phyloP scores from a whole-genome alignment of 202 grass and related monocot genomes.

The Setaria viridis region DNA sequence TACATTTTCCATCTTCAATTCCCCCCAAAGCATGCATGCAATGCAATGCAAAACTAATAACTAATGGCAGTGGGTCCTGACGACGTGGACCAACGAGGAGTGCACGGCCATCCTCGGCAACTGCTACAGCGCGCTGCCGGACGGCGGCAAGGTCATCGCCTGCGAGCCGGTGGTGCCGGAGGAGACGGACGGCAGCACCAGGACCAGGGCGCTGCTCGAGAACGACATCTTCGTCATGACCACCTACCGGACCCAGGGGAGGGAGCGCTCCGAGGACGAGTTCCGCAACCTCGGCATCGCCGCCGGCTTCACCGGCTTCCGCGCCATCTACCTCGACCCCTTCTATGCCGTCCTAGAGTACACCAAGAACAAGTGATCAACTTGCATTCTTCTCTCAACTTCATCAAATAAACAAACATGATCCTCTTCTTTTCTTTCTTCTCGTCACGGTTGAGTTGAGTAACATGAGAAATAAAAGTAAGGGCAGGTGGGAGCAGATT shows the following conservation, averaged over 20 bases:
- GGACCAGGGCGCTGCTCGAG: slow-evolving; percentile 81
- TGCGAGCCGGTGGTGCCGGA: slow-evolving; percentile 89
- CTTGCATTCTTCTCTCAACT: no score
- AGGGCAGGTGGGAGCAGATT: not conserved
- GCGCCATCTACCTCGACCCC: slow-evolving; percentile 75
- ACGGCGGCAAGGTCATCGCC: slow-evolving; percentile 76
- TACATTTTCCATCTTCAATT: no score
- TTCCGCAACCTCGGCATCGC: slow-evolving; percentile 65
- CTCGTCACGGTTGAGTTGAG: not conserved
- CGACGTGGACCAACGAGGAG: slow-evolving; percentile 81
- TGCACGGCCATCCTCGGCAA: slow-evolving; percentile 75
- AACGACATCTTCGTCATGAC: slow-evolving; percentile 94
- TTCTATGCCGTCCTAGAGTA: slow-evolving; percentile 83
- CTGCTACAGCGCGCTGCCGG: slow-evolving; percentile 71
- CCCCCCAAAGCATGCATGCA: not conserved
- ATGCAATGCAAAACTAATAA: not conserved
- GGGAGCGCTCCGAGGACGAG: slow-evolving; percentile 72
- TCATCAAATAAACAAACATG: no score
- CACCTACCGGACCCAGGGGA: slow-evolving; percentile 79
- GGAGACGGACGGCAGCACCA: slow-evolving; percentile 57
- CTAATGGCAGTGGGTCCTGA: slow-evolving; percentile 73
- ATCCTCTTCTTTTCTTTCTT: no score
- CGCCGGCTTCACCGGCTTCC: slow-evolving; percentile 58
- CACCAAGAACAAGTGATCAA: slow-evolving; percentile 37
- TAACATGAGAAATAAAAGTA: not conserved